Evolutionary conservation across 768 basidiomycete species (phyloP).

Genomic region (Amanita exitialis): DNA sequence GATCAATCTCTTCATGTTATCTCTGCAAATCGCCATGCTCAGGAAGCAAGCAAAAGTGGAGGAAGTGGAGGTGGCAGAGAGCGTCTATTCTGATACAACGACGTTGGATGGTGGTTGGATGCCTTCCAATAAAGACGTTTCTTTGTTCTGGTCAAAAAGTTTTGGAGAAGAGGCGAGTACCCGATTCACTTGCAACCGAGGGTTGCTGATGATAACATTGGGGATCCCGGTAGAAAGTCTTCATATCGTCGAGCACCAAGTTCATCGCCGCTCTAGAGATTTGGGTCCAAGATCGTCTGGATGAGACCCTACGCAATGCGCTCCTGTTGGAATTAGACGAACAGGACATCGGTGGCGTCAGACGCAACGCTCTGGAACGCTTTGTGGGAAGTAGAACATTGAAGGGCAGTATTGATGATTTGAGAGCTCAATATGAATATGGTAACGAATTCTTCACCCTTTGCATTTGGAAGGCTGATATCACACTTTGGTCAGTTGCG

Average conservation of each 20-base stretch:
- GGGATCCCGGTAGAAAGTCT: neutral
- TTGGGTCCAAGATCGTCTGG: slow-evolving; percentile 9
- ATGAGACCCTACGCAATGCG: slow-evolving; percentile 6
- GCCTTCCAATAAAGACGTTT: slow-evolving; percentile 9
- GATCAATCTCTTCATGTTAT: slow-evolving; percentile 14
- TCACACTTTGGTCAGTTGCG: neutral
- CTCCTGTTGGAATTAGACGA: slow-evolving; percentile 12
- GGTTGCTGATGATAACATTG: slow-evolving; percentile 5
- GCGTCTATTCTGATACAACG: neutral
- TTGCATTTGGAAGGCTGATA: neutral
- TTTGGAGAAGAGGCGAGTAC: slow-evolving; percentile 15
- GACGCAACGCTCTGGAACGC: slow-evolving; percentile 11
- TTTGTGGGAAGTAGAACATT: slow-evolving; percentile 11
- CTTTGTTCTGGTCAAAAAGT: slow-evolving; percentile 15
- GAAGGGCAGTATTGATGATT: slow-evolving; percentile 6
- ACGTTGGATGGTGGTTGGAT: slow-evolving; percentile 8
- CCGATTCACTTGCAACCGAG: neutral
- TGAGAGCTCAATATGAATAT: neutral
- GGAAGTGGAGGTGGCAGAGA: neutral
- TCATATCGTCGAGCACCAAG: neutral
- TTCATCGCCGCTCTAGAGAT: slow-evolving; percentile 7
- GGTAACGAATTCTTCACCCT: neutral
- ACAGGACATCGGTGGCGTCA: slow-evolving; percentile 14
- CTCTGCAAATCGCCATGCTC: neutral
- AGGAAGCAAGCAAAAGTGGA: neutral